Evolutionary conservation across 2,329 filamentous ascomycete species (phyloP), one percentile per base, ranked within the genome.

Genomic region (Monilinia laxa): DNA sequence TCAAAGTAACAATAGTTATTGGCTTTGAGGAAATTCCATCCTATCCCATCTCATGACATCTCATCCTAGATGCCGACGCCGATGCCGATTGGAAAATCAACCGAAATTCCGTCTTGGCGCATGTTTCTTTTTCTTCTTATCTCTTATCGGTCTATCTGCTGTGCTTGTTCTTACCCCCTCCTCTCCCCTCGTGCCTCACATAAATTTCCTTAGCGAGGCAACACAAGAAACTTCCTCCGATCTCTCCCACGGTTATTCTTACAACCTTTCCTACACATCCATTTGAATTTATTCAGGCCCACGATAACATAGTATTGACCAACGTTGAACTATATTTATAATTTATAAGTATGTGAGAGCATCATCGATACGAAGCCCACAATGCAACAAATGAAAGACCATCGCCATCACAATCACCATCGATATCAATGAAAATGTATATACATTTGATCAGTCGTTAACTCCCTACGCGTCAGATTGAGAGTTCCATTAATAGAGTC

Each of bases 361-460:
- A 10, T 0, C 18, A n/a, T n/a, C 57, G 11, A 59, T 12, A 49
- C 1, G 42, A 40, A 57, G 62, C 62, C 42, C 45, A 56, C 42
- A 23, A 64, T 58, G 52, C 62, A 23, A 47, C 25, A 51, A 57
- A 55, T 31, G 12, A 62, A 42, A 40, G 18, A 28, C n/a, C 20
- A 16, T 42, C 40, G 12, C 40, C 10, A 57, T 5, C n/a, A 57
- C 47, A 40, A 40, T 23, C 28, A 54, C 18, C 56, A 23, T 25
- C 49, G 40, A n/a, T 49, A 35, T 45, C 55, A 65, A n/a, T 49
- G 62, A 40, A 55, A 49, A 49, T 64, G 62, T 52, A 56, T 49
- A 47, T 14, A 31, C 4, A 5, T 45, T 47, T 57, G 25, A 47
- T 38, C n/a, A 35, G 38, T 38, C 40, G 16, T 40, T 52, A 57